Evolutionary conservation across 768 basidiomycete genomes (phyloP).

Genomic region (Collybia mongolica): DNA sequence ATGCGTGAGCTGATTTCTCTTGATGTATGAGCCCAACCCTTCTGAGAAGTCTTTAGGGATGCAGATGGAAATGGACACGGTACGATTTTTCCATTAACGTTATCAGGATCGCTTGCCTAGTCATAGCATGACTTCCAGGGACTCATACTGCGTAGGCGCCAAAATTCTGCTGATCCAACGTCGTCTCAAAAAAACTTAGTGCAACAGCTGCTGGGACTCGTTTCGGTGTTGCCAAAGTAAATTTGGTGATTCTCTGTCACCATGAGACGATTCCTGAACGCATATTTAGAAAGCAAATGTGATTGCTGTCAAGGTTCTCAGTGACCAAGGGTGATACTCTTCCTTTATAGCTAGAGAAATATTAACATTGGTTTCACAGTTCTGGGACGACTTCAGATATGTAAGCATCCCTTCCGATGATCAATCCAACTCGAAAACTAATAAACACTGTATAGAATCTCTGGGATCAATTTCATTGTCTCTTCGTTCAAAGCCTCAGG

Average conservation of each 20-base stretch:
- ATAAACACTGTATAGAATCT: constrained; percentile 6
- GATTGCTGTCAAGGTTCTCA: constrained; percentile 23
- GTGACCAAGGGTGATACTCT: constrained; percentile 14
- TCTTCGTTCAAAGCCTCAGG: constrained; percentile 5
- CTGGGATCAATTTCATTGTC: constrained; percentile 14
- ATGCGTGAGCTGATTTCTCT: constrained; percentile 8
- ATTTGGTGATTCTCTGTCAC: neutral
- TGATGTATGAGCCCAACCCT: neutral
- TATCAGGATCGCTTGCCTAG: neutral
- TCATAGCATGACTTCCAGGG: neutral
- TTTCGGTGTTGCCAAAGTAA: constrained; percentile 14
- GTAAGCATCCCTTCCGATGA: constrained; percentile 5
- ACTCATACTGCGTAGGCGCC: constrained; percentile 12
- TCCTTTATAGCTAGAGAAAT: neutral
- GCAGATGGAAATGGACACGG: constrained; percentile 16
- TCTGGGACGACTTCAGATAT: constrained; percentile 16
- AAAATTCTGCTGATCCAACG: too few relatives aligned
- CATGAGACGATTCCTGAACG: neutral
- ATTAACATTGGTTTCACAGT: neutral
- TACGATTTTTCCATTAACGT: neutral
- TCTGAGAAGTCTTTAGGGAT: constrained; percentile 1
- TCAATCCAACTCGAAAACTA: neutral
- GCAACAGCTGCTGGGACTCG: constrained; percentile 12
- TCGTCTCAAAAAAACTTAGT: neutral
- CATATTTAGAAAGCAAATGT: constrained; percentile 12